Evolutionary conservation across 2,329 filamentous ascomycete genomes (phyloP).

Genomic region (Botrytis galanthina): DNA sequence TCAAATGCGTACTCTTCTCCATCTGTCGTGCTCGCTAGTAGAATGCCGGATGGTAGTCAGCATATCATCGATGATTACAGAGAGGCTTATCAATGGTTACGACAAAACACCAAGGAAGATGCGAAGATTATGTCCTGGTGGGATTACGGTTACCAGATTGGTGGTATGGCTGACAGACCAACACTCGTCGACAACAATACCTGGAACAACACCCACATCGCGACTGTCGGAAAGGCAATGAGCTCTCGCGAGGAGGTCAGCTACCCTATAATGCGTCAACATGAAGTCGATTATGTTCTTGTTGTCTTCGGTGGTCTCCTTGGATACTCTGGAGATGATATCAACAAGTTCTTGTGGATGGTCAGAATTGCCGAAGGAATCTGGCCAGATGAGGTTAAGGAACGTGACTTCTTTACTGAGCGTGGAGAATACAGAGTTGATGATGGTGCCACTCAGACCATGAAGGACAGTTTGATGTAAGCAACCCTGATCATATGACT

Average conservation of each 20-base stretch:
- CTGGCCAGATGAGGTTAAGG: slow-evolving; percentile 99
- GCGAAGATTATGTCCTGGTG: slow-evolving; percentile 99
- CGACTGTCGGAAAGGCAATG: slow-evolving; percentile 98
- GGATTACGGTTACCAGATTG: slow-evolving; percentile 99
- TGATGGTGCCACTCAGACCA: slow-evolving; percentile 86
- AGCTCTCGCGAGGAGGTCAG: slow-evolving; percentile 95
- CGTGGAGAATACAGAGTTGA: slow-evolving; percentile 95
- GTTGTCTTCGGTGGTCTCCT: slow-evolving; percentile 94
- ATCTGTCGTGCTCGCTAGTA: slow-evolving; percentile 91
- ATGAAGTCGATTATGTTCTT: slow-evolving; percentile 98
- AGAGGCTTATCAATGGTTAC: slow-evolving; percentile 98
- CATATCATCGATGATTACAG: slow-evolving; percentile 99
- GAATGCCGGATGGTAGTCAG: slow-evolving; percentile 88
- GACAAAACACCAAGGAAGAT: slow-evolving; percentile 91
- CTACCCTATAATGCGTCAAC: slow-evolving; percentile 96
- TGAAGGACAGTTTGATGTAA: slow-evolving; percentile 99
- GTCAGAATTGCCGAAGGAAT: slow-evolving; percentile 98
- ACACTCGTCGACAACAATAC: slow-evolving; percentile 99
- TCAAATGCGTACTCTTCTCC: slow-evolving; percentile 98
- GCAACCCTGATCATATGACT: slow-evolving; percentile 39
- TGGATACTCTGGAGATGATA: slow-evolving; percentile 96
- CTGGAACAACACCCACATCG: slow-evolving; percentile 99
- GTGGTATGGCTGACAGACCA: slow-evolving; percentile 96
- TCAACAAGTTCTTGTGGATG: slow-evolving; percentile 99
- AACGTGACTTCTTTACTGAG: slow-evolving; percentile 91